Conservation (phyloP, 2,329 filamentous ascomycete species). For the Dryadomyces sulphureus region DNA sequence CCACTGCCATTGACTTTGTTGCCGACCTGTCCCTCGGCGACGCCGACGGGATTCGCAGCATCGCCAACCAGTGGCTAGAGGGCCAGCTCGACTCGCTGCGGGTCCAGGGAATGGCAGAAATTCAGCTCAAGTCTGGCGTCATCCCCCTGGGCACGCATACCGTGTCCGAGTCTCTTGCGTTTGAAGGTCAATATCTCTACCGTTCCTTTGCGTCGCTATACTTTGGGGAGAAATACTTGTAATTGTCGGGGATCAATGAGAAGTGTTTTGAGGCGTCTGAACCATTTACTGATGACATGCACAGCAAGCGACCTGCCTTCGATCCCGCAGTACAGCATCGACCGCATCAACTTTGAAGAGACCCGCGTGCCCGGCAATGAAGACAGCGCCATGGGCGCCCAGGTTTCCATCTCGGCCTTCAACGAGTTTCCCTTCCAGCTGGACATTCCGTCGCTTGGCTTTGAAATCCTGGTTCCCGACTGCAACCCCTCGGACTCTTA, state of each 20-base stretch:
- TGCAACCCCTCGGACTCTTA: constrained; percentile 57
- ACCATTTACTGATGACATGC: constrained; percentile 21
- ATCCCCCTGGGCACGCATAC: constrained; percentile 64
- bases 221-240: constrained; percentile 40
- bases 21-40: constrained; percentile 64
- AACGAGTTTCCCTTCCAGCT: constrained; percentile 71
- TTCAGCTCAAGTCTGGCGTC: constrained; percentile 66
- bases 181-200: constrained; percentile 71
- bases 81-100: constrained; percentile 58
- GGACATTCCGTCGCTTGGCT: constrained; percentile 63
- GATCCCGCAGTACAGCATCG: constrained; percentile 71
- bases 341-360: constrained; percentile 66
- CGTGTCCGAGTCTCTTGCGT: constrained; percentile 58
- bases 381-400: constrained; percentile 58
- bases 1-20: constrained; percentile 65
- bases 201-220: constrained; percentile 45
- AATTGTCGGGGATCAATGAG: constrained; percentile 13
- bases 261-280: background rate
- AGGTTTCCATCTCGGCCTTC: constrained; percentile 55
- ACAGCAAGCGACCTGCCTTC: constrained; percentile 56
- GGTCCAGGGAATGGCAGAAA: constrained; percentile 56
- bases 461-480: constrained; percentile 73
- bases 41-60: constrained; percentile 57
- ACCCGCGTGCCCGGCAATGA: constrained; percentile 33
- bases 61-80: constrained; percentile 81